phyloP scores from a whole-genome alignment of 2,329 filamentous ascomycete species.

The Colletotrichum melonis region DNA sequence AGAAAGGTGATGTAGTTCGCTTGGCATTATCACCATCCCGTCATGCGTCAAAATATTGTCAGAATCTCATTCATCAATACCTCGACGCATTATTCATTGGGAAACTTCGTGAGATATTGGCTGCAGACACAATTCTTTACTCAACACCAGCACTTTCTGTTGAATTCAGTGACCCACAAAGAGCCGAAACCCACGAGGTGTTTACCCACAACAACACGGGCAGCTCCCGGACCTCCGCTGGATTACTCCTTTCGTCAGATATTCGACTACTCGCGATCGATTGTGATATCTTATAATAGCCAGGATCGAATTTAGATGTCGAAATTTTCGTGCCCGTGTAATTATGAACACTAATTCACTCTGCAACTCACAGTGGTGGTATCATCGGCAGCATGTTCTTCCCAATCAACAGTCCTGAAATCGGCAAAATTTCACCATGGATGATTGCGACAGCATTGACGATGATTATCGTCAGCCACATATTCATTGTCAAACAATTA shows the following conservation, averaged over 20 bases:
- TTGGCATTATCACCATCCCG: too few species aligned
- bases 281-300: neutral
- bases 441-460: neutral
- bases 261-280: neutral
- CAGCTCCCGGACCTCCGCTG: neutral
- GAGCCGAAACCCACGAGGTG: neutral
- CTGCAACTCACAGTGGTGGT: too few species aligned
- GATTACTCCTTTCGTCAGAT: neutral
- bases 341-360: too few species aligned
- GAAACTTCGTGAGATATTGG: neutral
- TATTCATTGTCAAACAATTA: neutral
- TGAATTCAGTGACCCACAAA: slow-evolving; percentile 1
- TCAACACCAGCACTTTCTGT: neutral
- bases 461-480: neutral
- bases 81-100: too few species aligned
- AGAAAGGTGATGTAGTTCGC: too few species aligned
- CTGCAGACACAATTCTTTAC: neutral
- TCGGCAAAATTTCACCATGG: neutral
- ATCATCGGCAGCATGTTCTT: neutral
- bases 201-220: neutral
- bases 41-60: too few species aligned
- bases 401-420: too few species aligned
- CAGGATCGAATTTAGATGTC: neutral
- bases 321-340: neutral
- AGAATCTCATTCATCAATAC: too few species aligned